A percentile compares a stretch with the other conserved stretches of the same genome.
phyloP scores from a whole-genome alignment of 352 stramenopile genomes.

The Phytophthora fragariae region DNA sequence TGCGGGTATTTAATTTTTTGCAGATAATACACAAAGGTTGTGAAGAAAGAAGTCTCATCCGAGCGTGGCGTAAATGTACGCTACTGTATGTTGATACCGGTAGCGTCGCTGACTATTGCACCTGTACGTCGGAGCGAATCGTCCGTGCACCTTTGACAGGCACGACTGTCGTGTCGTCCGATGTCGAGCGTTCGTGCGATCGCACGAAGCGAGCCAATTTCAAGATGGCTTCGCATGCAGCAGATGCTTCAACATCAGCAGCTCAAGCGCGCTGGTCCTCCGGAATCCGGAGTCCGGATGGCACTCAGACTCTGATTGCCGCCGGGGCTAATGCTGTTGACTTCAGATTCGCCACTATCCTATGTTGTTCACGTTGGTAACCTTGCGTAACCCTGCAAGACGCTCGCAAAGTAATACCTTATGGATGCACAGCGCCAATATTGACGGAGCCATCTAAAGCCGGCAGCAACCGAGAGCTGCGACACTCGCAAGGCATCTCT shows the following conservation, averaged over 20 bases:
- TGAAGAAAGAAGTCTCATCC: constrained; percentile 1
- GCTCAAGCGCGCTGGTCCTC: neutral
- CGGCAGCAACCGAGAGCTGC: constrained; percentile 3
- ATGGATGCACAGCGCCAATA: no score
- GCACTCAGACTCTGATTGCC: neutral
- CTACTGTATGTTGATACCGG: neutral
- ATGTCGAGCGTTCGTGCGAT: constrained; percentile 7
- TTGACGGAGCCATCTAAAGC: neutral
- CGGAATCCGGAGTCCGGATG: no score
- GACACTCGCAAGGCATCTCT: constrained; percentile 19
- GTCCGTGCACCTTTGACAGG: constrained; percentile 1
- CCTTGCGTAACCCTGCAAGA: neutral
- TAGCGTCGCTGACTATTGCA: constrained; percentile 6
- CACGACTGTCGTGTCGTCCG: constrained; percentile 12
- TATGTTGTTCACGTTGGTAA: constrained; percentile 3
- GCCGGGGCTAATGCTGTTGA: neutral
- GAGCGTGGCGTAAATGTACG: neutral
- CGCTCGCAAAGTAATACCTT: constrained; percentile 5
- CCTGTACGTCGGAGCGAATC: neutral
- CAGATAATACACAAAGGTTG: constrained; percentile 31
- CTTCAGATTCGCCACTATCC: neutral
- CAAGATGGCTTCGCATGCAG: constrained; percentile 29
- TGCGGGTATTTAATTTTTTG: constrained; percentile 47
- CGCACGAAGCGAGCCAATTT: neutral
- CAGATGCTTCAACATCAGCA: constrained; percentile 30